Evolutionary conservation across 2,329 filamentous ascomycete genomes (phyloP), one percentile per base, ranked within the genome.

Genomic region (Ophiostoma triangulosporum): DNA sequence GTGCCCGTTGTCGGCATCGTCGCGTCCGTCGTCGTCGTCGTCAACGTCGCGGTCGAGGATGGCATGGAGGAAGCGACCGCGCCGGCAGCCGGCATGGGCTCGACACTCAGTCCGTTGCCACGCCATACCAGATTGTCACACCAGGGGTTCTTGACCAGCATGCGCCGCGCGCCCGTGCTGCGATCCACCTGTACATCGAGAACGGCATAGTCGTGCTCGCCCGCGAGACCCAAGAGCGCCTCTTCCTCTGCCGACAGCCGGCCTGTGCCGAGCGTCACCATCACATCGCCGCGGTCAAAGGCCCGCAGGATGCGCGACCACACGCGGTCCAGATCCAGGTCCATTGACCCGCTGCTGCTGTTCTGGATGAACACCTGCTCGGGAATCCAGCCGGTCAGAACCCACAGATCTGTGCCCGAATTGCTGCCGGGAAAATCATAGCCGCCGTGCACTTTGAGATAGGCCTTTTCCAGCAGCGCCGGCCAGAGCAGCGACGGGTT

Each of bases 381-480:
- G 0, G 93, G 93, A 50, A 98, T 89, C 93, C 93, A 98, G 29
- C 93, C 91, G 0, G 86, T 95, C 53, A 98, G 69, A 1, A 94
- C 84, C 80, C 88, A 95, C 4, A 98, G 70, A 67, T 98, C 93
- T 2, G 91, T 97, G 11, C 88, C 90, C 1, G 91, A 97, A 65
- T 97, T 97, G 63, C 93, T 97, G 7, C 93, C 93, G 0, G 93
- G 91, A 60, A 98, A 98, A 63, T 98, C 90, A 65, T 98, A 98
- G 32, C 93, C 93, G 27, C 93, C 93, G 54, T 91, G 80, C 11
- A 97, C 81, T 70, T 97, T 98, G 1, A 98, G 73, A 61, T 98
- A 98, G 0, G 93, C 93, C 64, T 98, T 98, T 65, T 98, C 93
- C 15, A 97, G 72, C 4, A 98, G 73, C 2, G 91, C 89, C 6